Percentiles rank a stretch among this genome's conserved stretches.
Conservation (phyloP, 805 yeast species). For the Kodamaea restingae region DNA sequence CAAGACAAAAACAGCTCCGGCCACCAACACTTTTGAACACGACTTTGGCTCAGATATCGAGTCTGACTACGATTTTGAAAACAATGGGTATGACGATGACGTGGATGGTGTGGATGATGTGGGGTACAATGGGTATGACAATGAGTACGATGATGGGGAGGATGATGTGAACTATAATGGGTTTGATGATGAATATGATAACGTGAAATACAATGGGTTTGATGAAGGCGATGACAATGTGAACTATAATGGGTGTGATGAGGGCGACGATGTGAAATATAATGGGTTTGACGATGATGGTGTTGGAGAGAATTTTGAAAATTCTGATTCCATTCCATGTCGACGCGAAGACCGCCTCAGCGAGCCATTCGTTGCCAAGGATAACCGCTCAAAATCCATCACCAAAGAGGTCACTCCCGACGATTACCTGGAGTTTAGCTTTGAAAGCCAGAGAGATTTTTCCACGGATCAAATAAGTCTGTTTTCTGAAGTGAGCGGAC, state of each 20-base stretch:
- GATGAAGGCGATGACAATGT: background rate
- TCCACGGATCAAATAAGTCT: too few species aligned
- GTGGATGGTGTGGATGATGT: conserved; percentile 32
- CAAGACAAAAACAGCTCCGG: conserved; percentile 25
- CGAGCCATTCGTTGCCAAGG: too few species aligned
- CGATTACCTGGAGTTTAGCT: too few species aligned
- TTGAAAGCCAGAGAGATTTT: too few species aligned
- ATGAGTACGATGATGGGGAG: conserved; percentile 11
- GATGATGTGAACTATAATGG: background rate
- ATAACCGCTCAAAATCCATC: too few species aligned
- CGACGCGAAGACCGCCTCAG: too few species aligned
- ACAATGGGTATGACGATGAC: conserved; percentile 38
- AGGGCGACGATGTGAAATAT: background rate
- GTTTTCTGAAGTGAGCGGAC: too few species aligned
- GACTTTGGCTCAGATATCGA: conserved; percentile 22
- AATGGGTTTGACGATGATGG: background rate
- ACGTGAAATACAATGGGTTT: background rate
- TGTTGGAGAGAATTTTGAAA: background rate
- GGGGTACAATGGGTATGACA: conserved; percentile 17
- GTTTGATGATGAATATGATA: conserved; percentile 1
- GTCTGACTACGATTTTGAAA: conserved; percentile 41
- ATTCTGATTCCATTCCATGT: too few species aligned
- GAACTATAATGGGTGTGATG: background rate
- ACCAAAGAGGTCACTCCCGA: too few species aligned
- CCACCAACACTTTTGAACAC: conserved; percentile 22